Conservation (phyloP, 257 asterid species). For the Solanum pinnatisectum region DNA sequence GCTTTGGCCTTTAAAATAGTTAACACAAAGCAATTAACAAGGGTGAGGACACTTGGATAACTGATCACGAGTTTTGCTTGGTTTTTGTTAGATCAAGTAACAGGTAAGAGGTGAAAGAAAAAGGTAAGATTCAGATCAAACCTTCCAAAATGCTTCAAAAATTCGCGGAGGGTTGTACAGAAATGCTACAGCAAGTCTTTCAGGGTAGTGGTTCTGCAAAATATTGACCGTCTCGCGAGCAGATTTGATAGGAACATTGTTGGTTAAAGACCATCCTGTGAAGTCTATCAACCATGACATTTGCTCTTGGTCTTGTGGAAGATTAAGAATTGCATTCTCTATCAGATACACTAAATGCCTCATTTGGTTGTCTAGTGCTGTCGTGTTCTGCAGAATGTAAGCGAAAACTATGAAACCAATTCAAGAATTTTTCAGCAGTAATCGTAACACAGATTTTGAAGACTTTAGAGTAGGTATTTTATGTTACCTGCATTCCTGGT, state of each 20-base stretch:
- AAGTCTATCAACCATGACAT: slow-evolving; percentile 96
- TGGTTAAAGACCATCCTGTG: slow-evolving; percentile 80
- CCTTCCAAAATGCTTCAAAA: slow-evolving; percentile 97
- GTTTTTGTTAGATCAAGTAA: background rate
- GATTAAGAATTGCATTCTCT: slow-evolving; percentile 87
- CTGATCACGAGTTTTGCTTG: background rate
- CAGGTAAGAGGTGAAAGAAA: background rate
- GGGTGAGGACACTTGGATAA: background rate
- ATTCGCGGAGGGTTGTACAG: slow-evolving; percentile 85
- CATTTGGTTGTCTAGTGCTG: slow-evolving; percentile 71
- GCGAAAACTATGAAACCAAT: background rate
- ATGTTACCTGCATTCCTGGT: slow-evolving; percentile 78
- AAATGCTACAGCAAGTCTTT: slow-evolving; percentile 76
- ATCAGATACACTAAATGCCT: slow-evolving; percentile 79
- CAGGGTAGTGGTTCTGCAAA: slow-evolving; percentile 86
- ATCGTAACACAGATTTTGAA: background rate
- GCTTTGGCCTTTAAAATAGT: no score
- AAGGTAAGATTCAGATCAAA: slow-evolving; percentile 14
- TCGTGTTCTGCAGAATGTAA: slow-evolving; percentile 56
- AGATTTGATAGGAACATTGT: slow-evolving; percentile 70
- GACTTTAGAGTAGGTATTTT: background rate
- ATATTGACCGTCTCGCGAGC: slow-evolving; percentile 68
- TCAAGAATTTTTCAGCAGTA: background rate
- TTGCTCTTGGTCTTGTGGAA: slow-evolving; percentile 88
- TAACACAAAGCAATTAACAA: no score